phyloP scores from a whole-genome alignment of 345 rosid genomes.

The Citrus reticulata region DNA sequence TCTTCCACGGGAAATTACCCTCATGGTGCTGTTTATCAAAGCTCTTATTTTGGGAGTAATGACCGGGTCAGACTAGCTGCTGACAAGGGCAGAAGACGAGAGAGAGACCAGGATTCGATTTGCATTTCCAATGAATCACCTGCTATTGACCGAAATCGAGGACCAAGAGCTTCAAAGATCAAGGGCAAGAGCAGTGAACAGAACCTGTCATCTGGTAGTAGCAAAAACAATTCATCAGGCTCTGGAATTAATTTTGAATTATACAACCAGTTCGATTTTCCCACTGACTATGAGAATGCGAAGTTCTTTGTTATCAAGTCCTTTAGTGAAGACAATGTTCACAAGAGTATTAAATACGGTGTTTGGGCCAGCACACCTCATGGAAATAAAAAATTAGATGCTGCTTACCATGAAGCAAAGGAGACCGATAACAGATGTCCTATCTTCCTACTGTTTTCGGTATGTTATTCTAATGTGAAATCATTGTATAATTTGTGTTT shows the following conservation, averaged over 20 bases:
- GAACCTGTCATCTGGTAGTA: conserved; percentile 27
- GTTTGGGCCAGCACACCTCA: conserved; percentile 83
- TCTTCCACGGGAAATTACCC: conserved; percentile 47
- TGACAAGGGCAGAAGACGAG: conserved; percentile 58
- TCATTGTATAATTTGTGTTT: neutral
- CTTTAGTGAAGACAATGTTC: conserved; percentile 80
- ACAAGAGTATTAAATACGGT: conserved; percentile 64
- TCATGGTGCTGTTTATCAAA: conserved; percentile 41
- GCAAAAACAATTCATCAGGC: conserved; percentile 29
- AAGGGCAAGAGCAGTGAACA: conserved; percentile 42
- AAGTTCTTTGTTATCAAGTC: conserved; percentile 72
- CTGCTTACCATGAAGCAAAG: conserved; percentile 59
- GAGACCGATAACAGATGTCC: conserved; percentile 48
- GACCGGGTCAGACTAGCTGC: conserved; percentile 29
- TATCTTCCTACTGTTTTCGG: conserved; percentile 67
- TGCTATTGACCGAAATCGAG: conserved; percentile 53
- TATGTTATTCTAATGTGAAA: conserved; percentile 13
- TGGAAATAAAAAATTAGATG: conserved; percentile 67
- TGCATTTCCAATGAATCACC: conserved; percentile 40
- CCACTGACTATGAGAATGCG: conserved; percentile 51
- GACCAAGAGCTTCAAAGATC: conserved; percentile 60
- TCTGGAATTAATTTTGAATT: conserved; percentile 31
- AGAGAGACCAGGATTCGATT: conserved; percentile 42
- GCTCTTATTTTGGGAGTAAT: conserved; percentile 33
- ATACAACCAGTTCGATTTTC: conserved; percentile 47